Percentiles rank a stretch among this genome's conserved stretches.
Evolutionary conservation across 306 rosid genomes (phyloP).

Genomic region (Phaseolus lunatus): DNA sequence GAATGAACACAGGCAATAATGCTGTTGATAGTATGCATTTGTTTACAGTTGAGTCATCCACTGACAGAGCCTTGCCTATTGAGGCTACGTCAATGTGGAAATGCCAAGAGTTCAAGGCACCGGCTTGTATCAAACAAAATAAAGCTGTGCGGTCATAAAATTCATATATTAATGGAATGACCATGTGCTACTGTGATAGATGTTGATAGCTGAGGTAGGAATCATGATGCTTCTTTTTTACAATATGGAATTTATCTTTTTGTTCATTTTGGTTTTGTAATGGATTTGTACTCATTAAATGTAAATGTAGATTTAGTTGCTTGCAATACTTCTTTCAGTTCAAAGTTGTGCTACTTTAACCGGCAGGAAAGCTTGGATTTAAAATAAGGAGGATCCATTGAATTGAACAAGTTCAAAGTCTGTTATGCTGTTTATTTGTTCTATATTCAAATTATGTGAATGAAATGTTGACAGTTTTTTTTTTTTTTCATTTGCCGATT

Average conservation of each 20-base stretch:
- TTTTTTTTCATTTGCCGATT: slow-evolving; percentile 25
- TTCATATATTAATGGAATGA: slow-evolving; percentile 49
- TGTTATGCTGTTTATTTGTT: slow-evolving; percentile 26
- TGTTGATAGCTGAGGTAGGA: slow-evolving; percentile 83
- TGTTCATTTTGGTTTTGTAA: slow-evolving; percentile 63
- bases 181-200: slow-evolving; percentile 52
- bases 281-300: slow-evolving; percentile 68
- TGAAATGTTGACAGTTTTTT: slow-evolving; percentile 12
- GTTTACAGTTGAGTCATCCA: slow-evolving; percentile 67
- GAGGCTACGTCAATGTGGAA: slow-evolving; percentile 80
- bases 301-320: slow-evolving; percentile 77
- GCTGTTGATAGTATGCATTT: slow-evolving; percentile 56
- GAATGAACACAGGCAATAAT: slow-evolving; percentile 56
- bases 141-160: slow-evolving; percentile 77
- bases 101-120: slow-evolving; percentile 81
- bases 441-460: not conserved
- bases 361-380: slow-evolving; percentile 52
- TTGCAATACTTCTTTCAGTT: slow-evolving; percentile 56
- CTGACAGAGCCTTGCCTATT: slow-evolving; percentile 64
- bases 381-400: slow-evolving; percentile 55
- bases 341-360: slow-evolving; percentile 49
- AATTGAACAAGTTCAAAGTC: slow-evolving; percentile 46
- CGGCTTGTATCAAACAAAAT: slow-evolving; percentile 77
- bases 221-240: slow-evolving; percentile 55
- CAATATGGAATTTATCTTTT: slow-evolving; percentile 51